Percentiles rank a stretch among this genome's conserved stretches.
phyloP scores from a whole-genome alignment of 805 yeast genomes.

The Yueomyces sinensis region DNA sequence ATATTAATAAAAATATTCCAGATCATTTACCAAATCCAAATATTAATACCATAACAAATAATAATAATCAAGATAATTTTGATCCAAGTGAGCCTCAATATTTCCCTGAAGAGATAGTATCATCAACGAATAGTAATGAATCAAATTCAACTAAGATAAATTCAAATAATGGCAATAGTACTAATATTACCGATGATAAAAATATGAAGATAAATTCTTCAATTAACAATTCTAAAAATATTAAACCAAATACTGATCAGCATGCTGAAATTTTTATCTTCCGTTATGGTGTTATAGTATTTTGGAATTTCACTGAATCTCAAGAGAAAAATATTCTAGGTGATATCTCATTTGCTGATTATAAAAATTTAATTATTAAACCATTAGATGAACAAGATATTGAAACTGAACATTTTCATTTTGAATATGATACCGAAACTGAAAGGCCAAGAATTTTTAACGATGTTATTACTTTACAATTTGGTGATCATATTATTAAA shows the following conservation, averaged over 20 bases:
- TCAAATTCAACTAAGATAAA: neutral
- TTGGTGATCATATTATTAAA: constrained; percentile 87
- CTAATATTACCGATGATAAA: neutral
- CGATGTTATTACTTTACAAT: constrained; percentile 82
- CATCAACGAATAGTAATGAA: constrained; percentile 3
- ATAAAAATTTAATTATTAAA: constrained; percentile 43
- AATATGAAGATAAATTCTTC: neutral
- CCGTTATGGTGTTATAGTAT: constrained; percentile 91
- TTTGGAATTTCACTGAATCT: constrained; percentile 88
- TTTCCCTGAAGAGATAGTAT: constrained; percentile 38
- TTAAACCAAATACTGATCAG: constrained; percentile 16
- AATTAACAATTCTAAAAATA: no score
- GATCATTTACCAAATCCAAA: constrained; percentile 17
- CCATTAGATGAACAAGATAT: constrained; percentile 81
- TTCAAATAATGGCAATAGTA: neutral
- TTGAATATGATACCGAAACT: constrained; percentile 39
- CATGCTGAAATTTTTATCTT: constrained; percentile 85
- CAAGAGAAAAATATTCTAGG: constrained; percentile 92
- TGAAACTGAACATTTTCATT: constrained; percentile 66
- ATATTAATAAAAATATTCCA: constrained; percentile 11
- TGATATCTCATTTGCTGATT: constrained; percentile 53
- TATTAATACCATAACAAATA: neutral
- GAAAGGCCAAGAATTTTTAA: constrained; percentile 71
- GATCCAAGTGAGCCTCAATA: constrained; percentile 91
- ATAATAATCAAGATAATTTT: constrained; percentile 40